Evolutionary conservation across 2,329 filamentous ascomycete genomes (phyloP).

Genomic region (Penicillium griseofulvum): DNA sequence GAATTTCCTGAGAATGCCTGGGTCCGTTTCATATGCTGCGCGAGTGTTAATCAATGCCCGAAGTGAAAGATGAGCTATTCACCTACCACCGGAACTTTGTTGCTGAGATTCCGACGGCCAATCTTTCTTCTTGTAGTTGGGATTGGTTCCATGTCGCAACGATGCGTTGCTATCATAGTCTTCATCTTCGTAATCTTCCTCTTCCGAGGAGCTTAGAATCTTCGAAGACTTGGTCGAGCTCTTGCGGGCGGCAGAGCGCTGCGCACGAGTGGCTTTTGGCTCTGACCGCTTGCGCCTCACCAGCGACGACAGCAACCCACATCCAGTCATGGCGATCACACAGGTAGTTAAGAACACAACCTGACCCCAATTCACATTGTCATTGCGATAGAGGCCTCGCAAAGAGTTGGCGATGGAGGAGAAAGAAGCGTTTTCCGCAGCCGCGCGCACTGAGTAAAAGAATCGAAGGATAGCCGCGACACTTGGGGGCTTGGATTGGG

Average conservation of each 20-base stretch:
- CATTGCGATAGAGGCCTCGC: constrained; percentile 27
- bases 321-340: constrained; percentile 37
- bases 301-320: constrained; percentile 33
- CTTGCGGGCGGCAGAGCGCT: constrained; percentile 14
- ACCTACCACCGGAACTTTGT: constrained; percentile 32
- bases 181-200: constrained; percentile 39
- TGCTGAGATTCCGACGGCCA: constrained; percentile 26
- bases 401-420: constrained; percentile 19
- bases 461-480: constrained; percentile 17
- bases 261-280: constrained; percentile 11
- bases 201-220: constrained; percentile 36
- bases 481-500: constrained; percentile 10
- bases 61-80: neutral
- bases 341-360: constrained; percentile 33
- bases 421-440: constrained; percentile 19
- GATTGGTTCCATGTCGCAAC: constrained; percentile 28
- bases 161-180: constrained; percentile 37
- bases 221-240: constrained; percentile 26
- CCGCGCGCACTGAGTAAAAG: constrained; percentile 21
- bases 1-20: constrained; percentile 74
- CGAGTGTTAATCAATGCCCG: constrained; percentile 9
- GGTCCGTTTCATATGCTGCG: constrained; percentile 58
- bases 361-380: constrained; percentile 29
- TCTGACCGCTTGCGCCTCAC: constrained; percentile 23
- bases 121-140: constrained; percentile 17